Evolutionary conservation across 208 protist genomes (phyloP).

Genomic region (Trypanosomatidae sp.): DNA sequence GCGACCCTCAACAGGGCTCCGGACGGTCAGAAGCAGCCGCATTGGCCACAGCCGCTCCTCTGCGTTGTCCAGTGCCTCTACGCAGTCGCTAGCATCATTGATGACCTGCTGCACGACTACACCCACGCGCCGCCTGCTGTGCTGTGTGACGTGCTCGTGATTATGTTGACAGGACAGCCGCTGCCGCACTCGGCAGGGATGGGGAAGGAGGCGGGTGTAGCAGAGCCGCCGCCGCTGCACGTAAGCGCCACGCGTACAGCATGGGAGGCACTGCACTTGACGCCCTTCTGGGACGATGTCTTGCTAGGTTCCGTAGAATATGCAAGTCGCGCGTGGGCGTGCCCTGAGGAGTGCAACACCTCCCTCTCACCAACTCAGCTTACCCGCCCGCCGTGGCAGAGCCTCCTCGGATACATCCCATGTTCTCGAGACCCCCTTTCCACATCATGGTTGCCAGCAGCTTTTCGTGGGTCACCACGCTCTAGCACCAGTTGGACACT

Average conservation of each 20-base stretch:
- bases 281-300: conserved; percentile 13
- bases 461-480: neutral
- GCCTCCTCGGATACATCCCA: conserved; percentile 20
- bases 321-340: conserved; percentile 13
- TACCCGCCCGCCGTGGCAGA: neutral
- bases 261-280: conserved; percentile 19
- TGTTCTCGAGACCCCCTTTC: conserved; percentile 11
- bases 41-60: neutral
- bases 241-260: neutral
- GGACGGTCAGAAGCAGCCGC: neutral
- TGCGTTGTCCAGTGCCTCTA: conserved; percentile 34
- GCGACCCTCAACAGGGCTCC: neutral
- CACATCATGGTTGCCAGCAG: conserved; percentile 14
- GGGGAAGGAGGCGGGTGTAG: neutral
- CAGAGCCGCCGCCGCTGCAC: neutral
- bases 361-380: neutral
- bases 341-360: neutral
- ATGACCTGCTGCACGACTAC: conserved; percentile 63
- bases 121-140: conserved; percentile 21
- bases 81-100: conserved; percentile 28
- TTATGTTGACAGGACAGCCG: conserved; percentile 11
- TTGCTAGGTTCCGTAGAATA: conserved; percentile 13
- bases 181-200: neutral
- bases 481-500: neutral
- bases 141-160: conserved; percentile 37